These are phyloP conservation scores for Hyparrhenia diplandra DNA, from an alignment of 176 grass and related monocot species.

Conservation along the genomic window DNA sequence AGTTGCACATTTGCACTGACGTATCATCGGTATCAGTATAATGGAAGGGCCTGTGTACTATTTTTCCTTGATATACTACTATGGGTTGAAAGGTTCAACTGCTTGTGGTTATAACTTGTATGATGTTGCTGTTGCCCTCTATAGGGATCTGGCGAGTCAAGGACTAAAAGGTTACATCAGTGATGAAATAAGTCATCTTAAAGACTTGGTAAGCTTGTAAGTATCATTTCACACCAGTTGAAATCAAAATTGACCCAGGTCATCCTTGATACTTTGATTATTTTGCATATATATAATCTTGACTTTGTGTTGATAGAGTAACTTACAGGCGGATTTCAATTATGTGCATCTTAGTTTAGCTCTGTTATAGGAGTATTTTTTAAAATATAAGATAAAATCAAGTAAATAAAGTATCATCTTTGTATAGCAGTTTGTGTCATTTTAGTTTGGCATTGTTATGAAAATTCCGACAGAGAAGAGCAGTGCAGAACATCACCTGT, in stretches of 20 bases:
- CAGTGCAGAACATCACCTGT: too few species aligned
- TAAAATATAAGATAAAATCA: not conserved
- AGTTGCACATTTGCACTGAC: too few species aligned
- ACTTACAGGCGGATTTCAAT: not conserved
- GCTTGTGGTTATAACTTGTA: not conserved
- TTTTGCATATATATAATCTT: not conserved
- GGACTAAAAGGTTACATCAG: constrained; percentile 87
- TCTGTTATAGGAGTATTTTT: not conserved
- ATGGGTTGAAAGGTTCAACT: not conserved
- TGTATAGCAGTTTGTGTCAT: too few species aligned
- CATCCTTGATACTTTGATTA: not conserved
- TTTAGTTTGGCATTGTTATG: too few species aligned
- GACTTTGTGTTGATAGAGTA: constrained; percentile 1
- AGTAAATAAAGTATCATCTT: too few species aligned
- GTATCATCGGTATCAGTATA: too few species aligned
- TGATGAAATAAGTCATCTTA: constrained; percentile 83
- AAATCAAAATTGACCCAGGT: not conserved
- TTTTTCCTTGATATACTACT: not conserved
- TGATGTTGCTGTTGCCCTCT: not conserved
- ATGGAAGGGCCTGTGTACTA: not conserved
- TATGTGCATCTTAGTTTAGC: not conserved
- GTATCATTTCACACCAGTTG: constrained; percentile 58
- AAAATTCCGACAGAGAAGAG: too few species aligned
- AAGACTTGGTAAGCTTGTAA: constrained; percentile 96
- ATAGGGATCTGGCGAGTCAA: constrained; percentile 85